These are phyloP conservation scores for Xylaria nigripes DNA, from an alignment of 495 filamentous ascomycete species.

Conservation along the genomic window DNA sequence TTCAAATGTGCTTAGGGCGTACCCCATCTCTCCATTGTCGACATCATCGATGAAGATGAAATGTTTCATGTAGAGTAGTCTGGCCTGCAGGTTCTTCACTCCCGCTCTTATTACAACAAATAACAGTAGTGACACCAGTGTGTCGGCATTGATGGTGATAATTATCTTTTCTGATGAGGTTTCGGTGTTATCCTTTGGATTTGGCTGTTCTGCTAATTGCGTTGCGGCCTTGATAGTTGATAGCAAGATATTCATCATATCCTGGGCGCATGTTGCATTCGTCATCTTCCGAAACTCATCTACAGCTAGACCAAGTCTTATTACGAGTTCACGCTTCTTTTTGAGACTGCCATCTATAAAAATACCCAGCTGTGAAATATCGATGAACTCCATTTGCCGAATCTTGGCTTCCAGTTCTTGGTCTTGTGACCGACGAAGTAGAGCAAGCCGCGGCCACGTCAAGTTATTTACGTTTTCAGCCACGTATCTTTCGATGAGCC, in stretches of 20 bases:
- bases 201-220: slow-evolving; percentile 38
- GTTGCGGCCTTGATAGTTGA: slow-evolving; percentile 82
- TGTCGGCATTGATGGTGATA: slow-evolving; percentile 91
- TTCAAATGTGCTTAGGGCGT: slow-evolving; percentile 93
- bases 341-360: slow-evolving; percentile 61
- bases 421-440: slow-evolving; percentile 72
- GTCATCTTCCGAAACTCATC: slow-evolving; percentile 85
- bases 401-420: slow-evolving; percentile 86
- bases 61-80: slow-evolving; percentile 84
- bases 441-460: slow-evolving; percentile 70
- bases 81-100: slow-evolving; percentile 77
- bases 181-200: slow-evolving; percentile 1
- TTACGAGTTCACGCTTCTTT: slow-evolving; percentile 64
- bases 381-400: slow-evolving; percentile 83
- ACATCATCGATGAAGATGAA: slow-evolving; percentile 98
- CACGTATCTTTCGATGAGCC: slow-evolving; percentile 90
- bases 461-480: slow-evolving; percentile 87
- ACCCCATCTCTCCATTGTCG: slow-evolving; percentile 93
- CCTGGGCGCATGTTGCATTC: slow-evolving; percentile 77
- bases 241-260: slow-evolving; percentile 86
- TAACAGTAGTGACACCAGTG: slow-evolving; percentile 83
- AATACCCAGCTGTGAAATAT: slow-evolving; percentile 91
- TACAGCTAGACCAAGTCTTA: slow-evolving; percentile 65
- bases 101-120: slow-evolving; percentile 91
- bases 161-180: slow-evolving; percentile 36